phyloP scores from a whole-genome alignment of 2,329 filamentous ascomycete genomes.

The Chrysoporthe cubensis region DNA sequence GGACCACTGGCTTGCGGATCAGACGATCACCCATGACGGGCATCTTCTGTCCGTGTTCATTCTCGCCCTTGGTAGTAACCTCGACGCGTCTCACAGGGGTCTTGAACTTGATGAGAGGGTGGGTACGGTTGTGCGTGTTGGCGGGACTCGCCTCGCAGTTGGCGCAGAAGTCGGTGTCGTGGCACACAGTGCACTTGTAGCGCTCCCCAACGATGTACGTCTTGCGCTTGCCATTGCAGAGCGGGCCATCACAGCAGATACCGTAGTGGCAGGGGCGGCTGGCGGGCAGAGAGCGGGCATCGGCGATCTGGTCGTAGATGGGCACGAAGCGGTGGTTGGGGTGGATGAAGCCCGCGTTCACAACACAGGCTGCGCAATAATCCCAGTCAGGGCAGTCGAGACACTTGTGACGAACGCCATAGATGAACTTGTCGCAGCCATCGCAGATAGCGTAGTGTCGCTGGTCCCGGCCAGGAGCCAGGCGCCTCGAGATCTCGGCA shows the following conservation, averaged over 20 bases:
- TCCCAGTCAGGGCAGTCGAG: slow-evolving; percentile 97
- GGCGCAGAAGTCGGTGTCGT: slow-evolving; percentile 94
- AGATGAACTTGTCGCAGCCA: slow-evolving; percentile 86
- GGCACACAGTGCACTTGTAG: slow-evolving; percentile 96
- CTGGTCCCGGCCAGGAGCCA: slow-evolving; percentile 78
- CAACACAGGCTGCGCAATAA: slow-evolving; percentile 79
- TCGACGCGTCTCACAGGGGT: slow-evolving; percentile 86
- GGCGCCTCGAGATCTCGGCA: slow-evolving; percentile 65
- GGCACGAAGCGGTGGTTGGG: slow-evolving; percentile 86
- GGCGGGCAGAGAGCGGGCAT: slow-evolving; percentile 42
- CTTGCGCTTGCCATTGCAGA: slow-evolving; percentile 67
- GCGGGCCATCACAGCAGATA: slow-evolving; percentile 92
- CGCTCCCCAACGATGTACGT: slow-evolving; percentile 84
- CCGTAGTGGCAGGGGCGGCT: slow-evolving; percentile 69
- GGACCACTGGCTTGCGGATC: slow-evolving; percentile 40
- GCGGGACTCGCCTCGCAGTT: slow-evolving; percentile 87
- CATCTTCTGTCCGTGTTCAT: slow-evolving; percentile 66
- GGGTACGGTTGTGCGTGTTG: slow-evolving; percentile 90
- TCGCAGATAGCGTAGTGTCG: slow-evolving; percentile 91
- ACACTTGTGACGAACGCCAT: slow-evolving; percentile 93
- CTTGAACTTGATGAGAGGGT: slow-evolving; percentile 96
- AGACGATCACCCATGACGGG: slow-evolving; percentile 73
- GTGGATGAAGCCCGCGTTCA: slow-evolving; percentile 70
- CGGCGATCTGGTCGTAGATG: slow-evolving; percentile 68
- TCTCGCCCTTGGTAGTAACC: slow-evolving; percentile 82